phyloP scores from a whole-genome alignment of 768 basidiomycete genomes.

The Asterophora lycoperdoides region DNA sequence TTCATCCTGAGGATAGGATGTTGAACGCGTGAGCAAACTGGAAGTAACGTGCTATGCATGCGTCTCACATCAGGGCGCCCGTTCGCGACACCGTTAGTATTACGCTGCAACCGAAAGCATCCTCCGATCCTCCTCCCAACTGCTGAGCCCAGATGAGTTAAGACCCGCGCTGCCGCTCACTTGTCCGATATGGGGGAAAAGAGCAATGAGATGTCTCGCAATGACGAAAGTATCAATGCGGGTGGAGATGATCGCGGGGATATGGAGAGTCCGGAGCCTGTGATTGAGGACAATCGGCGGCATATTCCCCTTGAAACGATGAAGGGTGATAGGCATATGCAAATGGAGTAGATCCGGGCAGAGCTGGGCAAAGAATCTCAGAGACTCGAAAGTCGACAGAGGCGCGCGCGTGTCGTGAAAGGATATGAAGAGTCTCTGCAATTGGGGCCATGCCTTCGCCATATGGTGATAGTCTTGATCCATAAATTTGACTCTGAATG shows the following conservation, averaged over 20 bases:
- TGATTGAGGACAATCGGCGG: too few species aligned
- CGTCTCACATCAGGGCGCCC: too few species aligned
- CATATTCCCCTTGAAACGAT: too few species aligned
- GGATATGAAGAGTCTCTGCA: background rate
- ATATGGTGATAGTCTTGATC: background rate
- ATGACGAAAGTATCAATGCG: background rate
- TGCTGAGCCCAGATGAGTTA: background rate
- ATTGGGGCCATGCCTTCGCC: background rate
- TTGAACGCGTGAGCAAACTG: too few species aligned
- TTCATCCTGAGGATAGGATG: too few species aligned
- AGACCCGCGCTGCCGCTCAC: background rate
- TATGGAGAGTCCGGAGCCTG: too few species aligned
- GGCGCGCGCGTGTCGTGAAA: background rate
- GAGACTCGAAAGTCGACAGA: background rate
- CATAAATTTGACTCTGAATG: background rate
- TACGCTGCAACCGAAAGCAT: too few species aligned
- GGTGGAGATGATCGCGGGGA: background rate
- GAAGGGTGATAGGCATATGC: background rate
- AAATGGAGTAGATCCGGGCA: background rate
- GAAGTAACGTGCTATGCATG: too few species aligned
- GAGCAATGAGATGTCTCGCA: background rate
- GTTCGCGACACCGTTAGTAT: too few species aligned
- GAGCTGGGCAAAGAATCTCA: conserved; percentile 1
- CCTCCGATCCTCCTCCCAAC: too few species aligned
- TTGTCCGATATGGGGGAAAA: background rate